Evolutionary conservation across 805 yeast genomes (phyloP), one percentile per base, ranked within the genome.

Genomic region (Saturnispora hagleri): DNA sequence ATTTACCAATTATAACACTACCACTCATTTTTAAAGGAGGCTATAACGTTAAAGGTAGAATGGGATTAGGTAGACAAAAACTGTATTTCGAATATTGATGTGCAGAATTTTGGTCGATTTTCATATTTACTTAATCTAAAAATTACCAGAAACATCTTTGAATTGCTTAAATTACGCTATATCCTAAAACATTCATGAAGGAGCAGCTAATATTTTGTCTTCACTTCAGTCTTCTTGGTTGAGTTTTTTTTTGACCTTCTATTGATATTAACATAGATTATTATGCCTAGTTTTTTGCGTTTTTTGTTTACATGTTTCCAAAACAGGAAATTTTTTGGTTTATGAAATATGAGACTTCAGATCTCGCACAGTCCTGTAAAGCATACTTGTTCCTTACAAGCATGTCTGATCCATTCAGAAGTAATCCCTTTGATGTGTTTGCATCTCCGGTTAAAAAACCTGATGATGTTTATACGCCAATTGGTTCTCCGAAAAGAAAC

Each of bases 391-490:
- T 46, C 28, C 47, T 28, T 26, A 22, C n/a, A 46, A 26, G 10
- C 9, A 51, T 54, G 55, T 35, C 66, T 20, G 62, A 61, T 52
- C 61, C 64, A 35, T 64, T 59, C 43, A 58, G 54, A 41, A 61
- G 58, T n/a, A 62, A 62, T 42, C 64, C 66, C 1, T 63, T 62
- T 44, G 58, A 56, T 43, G 51, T 53, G 7, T 59, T 61, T 15
- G 62, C 58, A 40, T 64, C 70, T 12, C 68, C 68, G 9, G 48
- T 62, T n/a, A 59, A 57, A 47, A 63, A 58, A 55, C 71, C 71
- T 1, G 68, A 62, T 1, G 58, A 56, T 26, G 57, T 56, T 7
- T 65, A 63, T 43, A 66, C 71, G 24, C 69, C 70, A 8, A 20
- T 45, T 12, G 46, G 58, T 13, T 67, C 71, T 15, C 71, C 71